phyloP scores from a whole-genome alignment of 2,329 filamentous ascomycete species.

The Sclerotinia spermophila region DNA sequence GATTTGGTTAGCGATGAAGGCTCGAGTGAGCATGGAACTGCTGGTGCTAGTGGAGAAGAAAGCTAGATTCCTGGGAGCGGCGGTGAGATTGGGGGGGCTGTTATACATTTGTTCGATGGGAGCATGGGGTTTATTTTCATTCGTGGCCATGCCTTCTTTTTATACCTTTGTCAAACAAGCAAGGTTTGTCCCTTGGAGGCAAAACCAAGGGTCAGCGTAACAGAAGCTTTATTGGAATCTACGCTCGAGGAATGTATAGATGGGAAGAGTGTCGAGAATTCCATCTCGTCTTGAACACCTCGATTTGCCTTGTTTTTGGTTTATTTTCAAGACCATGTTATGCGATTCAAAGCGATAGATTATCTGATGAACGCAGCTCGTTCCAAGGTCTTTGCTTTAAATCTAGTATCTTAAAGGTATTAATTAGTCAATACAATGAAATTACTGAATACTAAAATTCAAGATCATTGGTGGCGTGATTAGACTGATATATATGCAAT shows the following conservation, averaged over 20 bases:
- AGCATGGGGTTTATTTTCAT: background rate
- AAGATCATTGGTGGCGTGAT: background rate
- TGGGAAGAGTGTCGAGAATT: background rate
- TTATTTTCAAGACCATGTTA: background rate
- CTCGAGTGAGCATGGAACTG: background rate
- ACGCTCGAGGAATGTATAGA: background rate
- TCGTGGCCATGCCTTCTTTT: background rate
- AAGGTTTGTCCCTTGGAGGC: background rate
- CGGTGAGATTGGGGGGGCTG: too few species aligned
- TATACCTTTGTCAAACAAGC: background rate
- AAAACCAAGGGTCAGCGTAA: background rate
- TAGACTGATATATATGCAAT: background rate
- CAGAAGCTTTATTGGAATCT: background rate
- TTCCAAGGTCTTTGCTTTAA: background rate
- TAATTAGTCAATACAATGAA: background rate
- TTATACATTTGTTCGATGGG: background rate
- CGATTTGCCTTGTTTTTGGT: background rate
- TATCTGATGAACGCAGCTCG: background rate
- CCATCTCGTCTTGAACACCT: background rate
- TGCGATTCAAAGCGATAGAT: background rate
- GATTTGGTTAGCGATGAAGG: constrained; percentile 6
- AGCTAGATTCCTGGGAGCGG: background rate
- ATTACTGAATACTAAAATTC: background rate
- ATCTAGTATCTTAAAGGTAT: background rate
- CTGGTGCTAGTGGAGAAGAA: too few species aligned